Evolutionary conservation across 2,329 filamentous ascomycete species (phyloP).

Genomic region (Drechslerella dactyloides): DNA sequence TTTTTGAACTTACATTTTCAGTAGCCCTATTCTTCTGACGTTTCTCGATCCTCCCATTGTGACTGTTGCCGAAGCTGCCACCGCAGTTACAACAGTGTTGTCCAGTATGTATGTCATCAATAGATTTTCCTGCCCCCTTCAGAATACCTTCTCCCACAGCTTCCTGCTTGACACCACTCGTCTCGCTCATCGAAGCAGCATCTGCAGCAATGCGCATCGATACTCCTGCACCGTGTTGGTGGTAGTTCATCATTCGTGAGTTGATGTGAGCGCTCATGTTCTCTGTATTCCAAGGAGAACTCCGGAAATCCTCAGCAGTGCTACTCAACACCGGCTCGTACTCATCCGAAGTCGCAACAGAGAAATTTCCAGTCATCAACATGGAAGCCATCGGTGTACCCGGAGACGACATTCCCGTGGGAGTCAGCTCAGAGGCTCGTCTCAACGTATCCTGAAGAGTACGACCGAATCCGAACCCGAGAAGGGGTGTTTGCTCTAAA

Average conservation of each 20-base stretch:
- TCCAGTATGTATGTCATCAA: background rate
- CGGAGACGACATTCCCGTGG: background rate
- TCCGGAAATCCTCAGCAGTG: background rate
- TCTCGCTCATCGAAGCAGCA: background rate
- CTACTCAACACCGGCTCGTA: background rate
- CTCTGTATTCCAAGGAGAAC: background rate
- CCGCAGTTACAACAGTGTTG: background rate
- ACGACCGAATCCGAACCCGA: conserved; percentile 14
- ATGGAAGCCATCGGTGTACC: conserved; percentile 10
- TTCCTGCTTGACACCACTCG: background rate
- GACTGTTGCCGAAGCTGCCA: background rate
- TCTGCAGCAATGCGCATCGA: background rate
- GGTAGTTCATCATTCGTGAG: background rate
- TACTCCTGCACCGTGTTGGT: background rate
- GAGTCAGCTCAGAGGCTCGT: conserved; percentile 12
- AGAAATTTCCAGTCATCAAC: background rate
- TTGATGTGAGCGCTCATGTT: background rate
- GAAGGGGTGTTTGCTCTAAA: conserved; percentile 8
- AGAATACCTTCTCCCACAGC: background rate
- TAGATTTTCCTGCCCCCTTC: background rate
- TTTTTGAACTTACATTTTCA: conserved; percentile 7
- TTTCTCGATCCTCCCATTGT: conserved; percentile 3
- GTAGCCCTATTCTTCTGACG: background rate
- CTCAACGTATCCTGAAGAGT: conserved; percentile 12
- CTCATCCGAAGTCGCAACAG: background rate